Evolutionary conservation across 345 rosid genomes (phyloP).

Genomic region (Citrus reticulata): DNA sequence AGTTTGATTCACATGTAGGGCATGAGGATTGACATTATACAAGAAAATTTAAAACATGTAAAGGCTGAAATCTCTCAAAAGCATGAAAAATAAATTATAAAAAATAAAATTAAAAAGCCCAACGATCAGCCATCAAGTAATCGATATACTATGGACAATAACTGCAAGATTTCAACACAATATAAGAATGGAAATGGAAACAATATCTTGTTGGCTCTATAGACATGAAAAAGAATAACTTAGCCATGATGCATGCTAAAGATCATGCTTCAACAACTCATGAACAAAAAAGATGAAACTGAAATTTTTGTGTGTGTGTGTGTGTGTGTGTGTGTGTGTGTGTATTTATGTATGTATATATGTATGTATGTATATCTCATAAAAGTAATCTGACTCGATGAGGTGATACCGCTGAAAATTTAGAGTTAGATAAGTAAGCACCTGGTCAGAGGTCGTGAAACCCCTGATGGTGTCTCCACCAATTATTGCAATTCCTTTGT

Average conservation of each 20-base stretch:
- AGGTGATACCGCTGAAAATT: background rate
- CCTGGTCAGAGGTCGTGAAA: constrained; percentile 90
- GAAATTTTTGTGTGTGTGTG: background rate
- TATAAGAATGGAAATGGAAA: background rate
- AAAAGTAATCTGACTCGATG: background rate
- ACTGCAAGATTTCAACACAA: background rate
- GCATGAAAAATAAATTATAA: too few relatives aligned
- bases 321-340: too few relatives aligned
- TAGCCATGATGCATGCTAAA: background rate
- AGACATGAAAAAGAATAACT: background rate
- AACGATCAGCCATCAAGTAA: background rate
- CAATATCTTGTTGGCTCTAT: background rate
- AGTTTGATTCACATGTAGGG: background rate
- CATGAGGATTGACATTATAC: background rate
- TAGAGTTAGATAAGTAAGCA: constrained; percentile 12
- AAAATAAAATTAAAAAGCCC: too few relatives aligned
- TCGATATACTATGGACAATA: background rate
- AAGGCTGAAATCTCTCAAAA: background rate
- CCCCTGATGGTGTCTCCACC: constrained; percentile 94
- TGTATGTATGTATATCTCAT: too few relatives aligned
- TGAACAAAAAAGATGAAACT: background rate
- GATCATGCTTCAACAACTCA: background rate
- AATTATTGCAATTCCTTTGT: constrained; percentile 62
- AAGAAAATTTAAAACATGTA: too few relatives aligned
- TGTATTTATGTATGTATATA: too few relatives aligned